Percentiles rank a stretch among this genome's conserved stretches.
Conservation (phyloP, 1,284 basidiomycete genomes). For the Coniferiporia weirii region DNA sequence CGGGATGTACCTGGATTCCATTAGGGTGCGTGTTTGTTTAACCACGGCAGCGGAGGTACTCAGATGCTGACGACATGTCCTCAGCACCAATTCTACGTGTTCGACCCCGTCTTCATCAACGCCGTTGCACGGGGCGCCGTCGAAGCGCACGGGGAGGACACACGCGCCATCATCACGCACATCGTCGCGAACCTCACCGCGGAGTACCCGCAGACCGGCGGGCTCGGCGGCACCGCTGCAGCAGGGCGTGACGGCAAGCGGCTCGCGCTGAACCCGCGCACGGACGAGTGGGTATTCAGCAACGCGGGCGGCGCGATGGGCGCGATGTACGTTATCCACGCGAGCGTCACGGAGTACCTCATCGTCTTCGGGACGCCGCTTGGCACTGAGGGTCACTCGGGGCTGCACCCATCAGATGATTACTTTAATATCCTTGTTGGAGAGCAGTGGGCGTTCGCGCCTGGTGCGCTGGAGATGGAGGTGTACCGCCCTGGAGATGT, state of each 20-base stretch:
- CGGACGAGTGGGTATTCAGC: conserved; percentile 91
- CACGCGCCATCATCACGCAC: conserved; percentile 66
- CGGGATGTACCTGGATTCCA: conserved; percentile 49
- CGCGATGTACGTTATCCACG: conserved; percentile 95
- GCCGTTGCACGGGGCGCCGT: conserved; percentile 69
- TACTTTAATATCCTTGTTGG: conserved; percentile 96
- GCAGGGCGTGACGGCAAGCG: conserved; percentile 23
- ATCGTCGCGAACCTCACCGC: conserved; percentile 72
- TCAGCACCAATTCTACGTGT: conserved; percentile 60
- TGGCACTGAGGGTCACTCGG: conserved; percentile 95
- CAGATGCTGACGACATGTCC: conserved; percentile 30
- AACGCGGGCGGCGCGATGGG: conserved; percentile 99
- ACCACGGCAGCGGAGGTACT: not conserved
- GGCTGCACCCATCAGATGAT: conserved; percentile 93
- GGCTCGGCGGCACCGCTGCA: not conserved
- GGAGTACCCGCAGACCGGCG: conserved; percentile 49
- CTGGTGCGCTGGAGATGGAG: conserved; percentile 81
- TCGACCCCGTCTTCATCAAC: conserved; percentile 63
- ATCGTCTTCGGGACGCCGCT: conserved; percentile 95
- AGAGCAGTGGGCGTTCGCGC: conserved; percentile 86
- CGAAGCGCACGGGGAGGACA: conserved; percentile 53
- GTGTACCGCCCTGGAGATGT: conserved; percentile 80
- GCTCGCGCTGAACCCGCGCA: conserved; percentile 58
- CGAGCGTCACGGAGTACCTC: conserved; percentile 89
- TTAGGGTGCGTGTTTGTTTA: conserved; percentile 40